A percentile compares a stretch with the other conserved stretches of the same genome.
Evolutionary conservation across 495 filamentous ascomycete genomes (phyloP).

Genomic region (Aspergillus sparsus): DNA sequence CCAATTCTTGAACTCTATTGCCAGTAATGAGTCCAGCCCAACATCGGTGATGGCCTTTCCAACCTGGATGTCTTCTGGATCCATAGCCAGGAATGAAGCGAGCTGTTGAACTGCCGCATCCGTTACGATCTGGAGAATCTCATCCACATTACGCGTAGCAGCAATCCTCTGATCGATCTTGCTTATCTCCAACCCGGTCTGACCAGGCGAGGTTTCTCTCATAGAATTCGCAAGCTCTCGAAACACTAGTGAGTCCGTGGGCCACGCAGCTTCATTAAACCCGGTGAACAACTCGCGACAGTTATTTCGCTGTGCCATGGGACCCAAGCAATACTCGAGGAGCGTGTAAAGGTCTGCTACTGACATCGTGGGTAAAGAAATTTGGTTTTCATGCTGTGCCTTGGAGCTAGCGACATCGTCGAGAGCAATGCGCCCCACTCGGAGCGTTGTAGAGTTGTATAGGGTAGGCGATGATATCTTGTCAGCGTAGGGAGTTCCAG

Average conservation of each 20-base stretch:
- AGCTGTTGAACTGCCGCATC: background rate
- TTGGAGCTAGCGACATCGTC: background rate
- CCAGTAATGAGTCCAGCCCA: slow-evolving; percentile 1
- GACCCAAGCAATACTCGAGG: background rate
- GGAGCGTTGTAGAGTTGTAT: background rate
- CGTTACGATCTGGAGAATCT: slow-evolving; percentile 1
- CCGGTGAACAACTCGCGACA: background rate
- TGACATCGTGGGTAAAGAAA: too few relatives aligned
- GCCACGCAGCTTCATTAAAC: background rate
- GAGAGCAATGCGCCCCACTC: background rate
- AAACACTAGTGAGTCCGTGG: background rate
- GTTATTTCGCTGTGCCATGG: background rate
- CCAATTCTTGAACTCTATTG: slow-evolving; percentile 10
- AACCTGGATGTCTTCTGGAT: background rate
- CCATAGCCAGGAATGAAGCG: slow-evolving; percentile 5
- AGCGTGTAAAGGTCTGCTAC: background rate
- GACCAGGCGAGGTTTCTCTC: background rate
- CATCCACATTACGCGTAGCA: background rate
- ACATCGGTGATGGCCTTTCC: background rate
- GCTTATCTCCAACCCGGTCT: background rate
- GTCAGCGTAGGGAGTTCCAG: background rate
- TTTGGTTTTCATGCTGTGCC: background rate
- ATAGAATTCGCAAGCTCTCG: background rate
- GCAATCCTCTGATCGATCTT: slow-evolving; percentile 8
- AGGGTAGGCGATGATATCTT: background rate